These are phyloP conservation scores for Lactarius hatsudake DNA, from an alignment of 768 basidiomycete genomes.

Conservation along the genomic window DNA sequence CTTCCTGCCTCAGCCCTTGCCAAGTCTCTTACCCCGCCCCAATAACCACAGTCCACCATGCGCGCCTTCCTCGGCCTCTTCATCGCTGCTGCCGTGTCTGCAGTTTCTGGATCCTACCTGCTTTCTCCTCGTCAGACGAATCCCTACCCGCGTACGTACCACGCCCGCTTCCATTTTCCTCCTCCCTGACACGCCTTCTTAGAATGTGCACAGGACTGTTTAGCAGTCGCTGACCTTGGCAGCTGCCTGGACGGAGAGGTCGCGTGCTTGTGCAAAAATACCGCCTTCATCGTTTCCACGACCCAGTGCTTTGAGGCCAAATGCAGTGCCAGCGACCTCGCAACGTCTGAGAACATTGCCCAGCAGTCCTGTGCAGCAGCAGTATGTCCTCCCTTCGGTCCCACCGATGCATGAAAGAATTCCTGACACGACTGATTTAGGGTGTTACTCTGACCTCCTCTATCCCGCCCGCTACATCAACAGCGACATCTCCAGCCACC, in stretches of 20 bases:
- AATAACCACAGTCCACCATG: constrained; percentile 41
- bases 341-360: constrained; percentile 42
- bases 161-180: not conserved
- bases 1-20: not conserved
- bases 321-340: constrained; percentile 51
- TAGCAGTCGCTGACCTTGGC: constrained; percentile 43
- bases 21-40: constrained; percentile 15
- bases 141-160: constrained; percentile 16
- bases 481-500: not conserved
- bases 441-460: constrained; percentile 24
- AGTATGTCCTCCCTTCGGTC: constrained; percentile 34
- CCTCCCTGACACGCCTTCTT: constrained; percentile 7
- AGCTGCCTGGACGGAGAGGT: constrained; percentile 50
- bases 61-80: constrained; percentile 45
- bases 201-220: constrained; percentile 56
- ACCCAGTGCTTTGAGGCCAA: constrained; percentile 46
- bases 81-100: constrained; percentile 41
- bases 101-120: constrained; percentile 30
- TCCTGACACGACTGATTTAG: constrained; percentile 8
- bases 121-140: constrained; percentile 21
- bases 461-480: not conserved
- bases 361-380: constrained; percentile 45
- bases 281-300: constrained; percentile 44
- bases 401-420: not conserved
- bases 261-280: constrained; percentile 54